Evolutionary conservation across 2,329 filamentous ascomycete genomes (phyloP).

Genomic region (Microascus cirrosus): DNA sequence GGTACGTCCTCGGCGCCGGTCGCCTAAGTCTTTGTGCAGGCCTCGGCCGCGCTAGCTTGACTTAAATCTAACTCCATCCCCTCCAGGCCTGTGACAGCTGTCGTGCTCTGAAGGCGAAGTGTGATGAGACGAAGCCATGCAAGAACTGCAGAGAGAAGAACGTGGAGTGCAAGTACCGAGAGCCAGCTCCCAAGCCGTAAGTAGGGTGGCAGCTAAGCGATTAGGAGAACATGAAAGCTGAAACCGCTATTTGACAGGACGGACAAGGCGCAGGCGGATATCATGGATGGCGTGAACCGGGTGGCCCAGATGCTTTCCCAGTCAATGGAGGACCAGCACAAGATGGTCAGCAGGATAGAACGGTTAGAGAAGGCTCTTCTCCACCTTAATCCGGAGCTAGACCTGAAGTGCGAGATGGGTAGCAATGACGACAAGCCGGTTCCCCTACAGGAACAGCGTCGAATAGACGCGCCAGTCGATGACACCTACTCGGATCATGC

Average conservation of each 20-base stretch:
- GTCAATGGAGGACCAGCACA: not conserved
- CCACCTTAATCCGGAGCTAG: slow-evolving; percentile 1
- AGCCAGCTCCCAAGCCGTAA: slow-evolving; percentile 85
- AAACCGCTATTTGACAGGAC: slow-evolving; percentile 22
- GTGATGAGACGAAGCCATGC: slow-evolving; percentile 74
- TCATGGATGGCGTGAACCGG: slow-evolving; percentile 40
- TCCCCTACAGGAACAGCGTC: slow-evolving; percentile 6
- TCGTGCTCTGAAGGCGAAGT: slow-evolving; percentile 79
- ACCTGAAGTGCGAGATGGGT: slow-evolving; percentile 6
- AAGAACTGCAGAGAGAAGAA: slow-evolving; percentile 84
- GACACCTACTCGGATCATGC: slow-evolving; percentile 2
- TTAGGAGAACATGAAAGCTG: not conserved
- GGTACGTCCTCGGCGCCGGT: slow-evolving; percentile 21
- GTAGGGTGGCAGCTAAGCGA: slow-evolving; percentile 14
- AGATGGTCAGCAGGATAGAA: not conserved
- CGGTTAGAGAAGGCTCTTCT: slow-evolving; percentile 10
- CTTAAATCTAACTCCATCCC: not conserved
- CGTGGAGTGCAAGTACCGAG: slow-evolving; percentile 76
- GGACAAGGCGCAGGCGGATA: slow-evolving; percentile 50
- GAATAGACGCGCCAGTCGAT: not conserved
- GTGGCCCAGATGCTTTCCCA: slow-evolving; percentile 24
- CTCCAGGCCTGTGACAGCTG: slow-evolving; percentile 80
- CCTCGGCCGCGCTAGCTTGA: not conserved
- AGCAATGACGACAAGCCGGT: slow-evolving; percentile 1
- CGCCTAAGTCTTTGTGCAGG: not conserved